phyloP scores from a whole-genome alignment of 2,329 filamentous ascomycete genomes.

The Aureobasidium zeae region DNA sequence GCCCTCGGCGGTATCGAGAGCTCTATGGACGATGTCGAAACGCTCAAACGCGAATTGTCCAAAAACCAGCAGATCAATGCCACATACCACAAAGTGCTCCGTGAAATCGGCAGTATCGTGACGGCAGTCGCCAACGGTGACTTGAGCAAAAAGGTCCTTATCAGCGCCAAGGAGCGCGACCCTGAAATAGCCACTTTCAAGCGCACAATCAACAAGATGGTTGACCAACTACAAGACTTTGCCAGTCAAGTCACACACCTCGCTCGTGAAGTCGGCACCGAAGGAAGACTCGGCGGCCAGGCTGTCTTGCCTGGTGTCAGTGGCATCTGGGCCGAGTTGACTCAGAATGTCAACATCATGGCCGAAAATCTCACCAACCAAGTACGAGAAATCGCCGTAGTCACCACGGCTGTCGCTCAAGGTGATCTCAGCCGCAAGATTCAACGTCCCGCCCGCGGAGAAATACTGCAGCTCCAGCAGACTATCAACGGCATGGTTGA shows the following conservation, averaged over 20 bases:
- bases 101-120: constrained; percentile 95
- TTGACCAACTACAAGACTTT: constrained; percentile 94
- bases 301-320: constrained; percentile 89
- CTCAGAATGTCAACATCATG: constrained; percentile 80
- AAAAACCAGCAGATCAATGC: constrained; percentile 98
- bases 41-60: constrained; percentile 83
- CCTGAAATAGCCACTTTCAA: constrained; percentile 97
- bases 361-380: constrained; percentile 96
- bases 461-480: constrained; percentile 90
- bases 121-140: constrained; percentile 93
- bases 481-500: constrained; percentile 67
- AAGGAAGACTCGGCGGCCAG: constrained; percentile 87
- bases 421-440: constrained; percentile 96
- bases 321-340: constrained; percentile 96
- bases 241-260: constrained; percentile 92
- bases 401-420: constrained; percentile 88
- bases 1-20: constrained; percentile 75
- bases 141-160: constrained; percentile 90
- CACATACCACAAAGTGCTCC: constrained; percentile 92
- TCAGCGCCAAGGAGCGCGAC: constrained; percentile 94
- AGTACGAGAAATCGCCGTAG: constrained; percentile 93
- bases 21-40: constrained; percentile 74
- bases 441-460: constrained; percentile 82
- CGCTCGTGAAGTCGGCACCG: constrained; percentile 90
- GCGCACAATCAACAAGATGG: constrained; percentile 97